Evolutionary conservation across 257 asterid genomes (phyloP), one percentile per base, ranked within the genome.

Genomic region (Solanum boliviense): DNA sequence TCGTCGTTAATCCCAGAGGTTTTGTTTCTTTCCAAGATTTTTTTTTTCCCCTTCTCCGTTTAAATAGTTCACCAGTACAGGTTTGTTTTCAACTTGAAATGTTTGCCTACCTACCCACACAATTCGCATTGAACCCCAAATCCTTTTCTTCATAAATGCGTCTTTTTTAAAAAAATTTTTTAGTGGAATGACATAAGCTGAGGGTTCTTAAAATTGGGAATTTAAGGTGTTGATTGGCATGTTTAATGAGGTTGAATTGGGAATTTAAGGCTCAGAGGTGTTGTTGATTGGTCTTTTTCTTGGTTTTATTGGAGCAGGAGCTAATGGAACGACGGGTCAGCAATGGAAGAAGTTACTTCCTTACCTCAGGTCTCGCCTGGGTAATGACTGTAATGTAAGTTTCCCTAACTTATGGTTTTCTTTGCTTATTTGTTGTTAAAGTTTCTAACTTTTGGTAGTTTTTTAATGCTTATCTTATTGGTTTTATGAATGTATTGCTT

Each of bases 311-410:
- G 68, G 11, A 52, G 85, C 93, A 97, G 99, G 99, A 75, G 98
- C 99, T 87, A 97, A 96, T 92, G 99, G 99, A 90, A 93, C 89
- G 73, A 94, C 99, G 5, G 99, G 94, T 48, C 95, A 94, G 92
- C 98, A 97, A 92, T 97, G 99, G 99, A 96, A 95, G 94, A 95
- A 93, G 52, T 92, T 96, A 89, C 89, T 97, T 90, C 99, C 99
- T 65, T 93, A 91, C 87, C 91, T 97, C 75, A 92, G 95, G 94
- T 95, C 98, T 90, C 96, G 98, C 89, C 95, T 97, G n/a, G 94
- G 95, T 75, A 90, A 93, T 65, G 96, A 95, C 58, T 97, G 91
- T 91, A 97, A 97, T 88, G 99, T 95, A 92, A 95, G 99, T 88
- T 32, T 32, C 20, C n/a, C 85, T 76, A 71, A 39, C n/a, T 52